Percentiles rank a stretch among this genome's conserved stretches.
Evolutionary conservation across 225 moss, liverwort and hornwort species (phyloP).

Genomic region (Physcomitrellopsis africana): DNA sequence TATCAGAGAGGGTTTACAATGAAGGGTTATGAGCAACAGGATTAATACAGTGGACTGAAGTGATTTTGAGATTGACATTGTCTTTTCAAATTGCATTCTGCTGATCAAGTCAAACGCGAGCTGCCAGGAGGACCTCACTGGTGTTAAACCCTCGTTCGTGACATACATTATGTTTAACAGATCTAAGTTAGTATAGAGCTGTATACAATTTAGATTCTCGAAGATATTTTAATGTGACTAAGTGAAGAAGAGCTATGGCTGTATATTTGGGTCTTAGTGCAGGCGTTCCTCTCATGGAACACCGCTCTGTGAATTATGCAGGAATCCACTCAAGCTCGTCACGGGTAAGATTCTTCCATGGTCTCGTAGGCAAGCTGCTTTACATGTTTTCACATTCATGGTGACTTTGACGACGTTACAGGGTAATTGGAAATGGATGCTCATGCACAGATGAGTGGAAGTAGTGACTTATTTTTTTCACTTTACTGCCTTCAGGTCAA

Average conservation of each 20-base stretch:
- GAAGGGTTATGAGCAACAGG: not conserved
- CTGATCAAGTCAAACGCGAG: not conserved
- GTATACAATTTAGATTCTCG: not conserved
- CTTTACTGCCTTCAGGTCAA: not conserved
- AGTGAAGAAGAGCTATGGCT: slow-evolving; percentile 27
- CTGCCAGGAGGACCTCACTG: not conserved
- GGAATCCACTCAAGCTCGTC: slow-evolving; percentile 33
- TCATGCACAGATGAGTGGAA: not conserved
- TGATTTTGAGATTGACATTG: not conserved
- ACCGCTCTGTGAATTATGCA: slow-evolving; percentile 6
- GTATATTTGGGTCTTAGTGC: slow-evolving; percentile 24
- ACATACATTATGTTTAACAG: not conserved
- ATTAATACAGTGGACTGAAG: not conserved
- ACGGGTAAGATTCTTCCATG: slow-evolving; percentile 21
- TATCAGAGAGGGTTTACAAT: not conserved
- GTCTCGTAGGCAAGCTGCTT: not conserved
- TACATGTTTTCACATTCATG: not conserved
- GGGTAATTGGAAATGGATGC: not conserved
- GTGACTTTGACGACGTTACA: not conserved
- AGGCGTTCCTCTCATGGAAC: slow-evolving; percentile 11
- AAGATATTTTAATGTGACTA: slow-evolving; percentile 14
- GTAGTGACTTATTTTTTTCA: not conserved
- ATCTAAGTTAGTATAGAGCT: not conserved
- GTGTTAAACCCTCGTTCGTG: not conserved
- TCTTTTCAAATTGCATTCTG: not conserved